phyloP scores from a whole-genome alignment of 2,329 filamentous ascomycete species.

The Fusarium musae region DNA sequence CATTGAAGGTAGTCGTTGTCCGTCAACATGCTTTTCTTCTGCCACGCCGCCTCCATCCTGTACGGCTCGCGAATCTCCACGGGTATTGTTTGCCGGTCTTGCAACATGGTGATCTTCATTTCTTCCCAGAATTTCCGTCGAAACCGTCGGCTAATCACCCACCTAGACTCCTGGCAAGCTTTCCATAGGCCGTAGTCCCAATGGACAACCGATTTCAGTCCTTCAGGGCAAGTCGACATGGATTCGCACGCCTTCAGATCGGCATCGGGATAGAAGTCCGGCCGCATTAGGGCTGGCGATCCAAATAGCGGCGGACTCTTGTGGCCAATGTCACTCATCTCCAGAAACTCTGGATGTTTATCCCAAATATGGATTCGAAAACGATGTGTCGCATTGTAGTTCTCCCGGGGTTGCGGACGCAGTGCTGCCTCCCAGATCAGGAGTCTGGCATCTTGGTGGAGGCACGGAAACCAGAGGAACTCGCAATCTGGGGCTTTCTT shows the following conservation, averaged over 20 bases:
- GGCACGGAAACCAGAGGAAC: neutral
- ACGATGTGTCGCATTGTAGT: neutral
- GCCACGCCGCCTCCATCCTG: neutral
- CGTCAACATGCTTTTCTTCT: too few relatives aligned
- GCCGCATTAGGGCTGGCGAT: neutral
- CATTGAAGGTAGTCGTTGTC: neutral
- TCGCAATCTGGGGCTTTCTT: neutral
- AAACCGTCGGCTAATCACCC: neutral
- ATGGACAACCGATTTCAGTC: neutral
- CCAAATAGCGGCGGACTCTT: neutral
- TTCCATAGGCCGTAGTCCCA: slow-evolving; percentile 4
- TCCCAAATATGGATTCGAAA: neutral
- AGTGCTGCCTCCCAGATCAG: neutral
- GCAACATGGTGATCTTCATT: neutral
- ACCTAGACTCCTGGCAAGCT: neutral
- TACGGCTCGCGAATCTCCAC: neutral
- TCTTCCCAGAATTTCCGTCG: neutral
- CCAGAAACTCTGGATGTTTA: rapidly evolving
- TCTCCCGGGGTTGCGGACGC: neutral
- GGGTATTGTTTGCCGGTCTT: neutral
- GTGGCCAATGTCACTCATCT: neutral
- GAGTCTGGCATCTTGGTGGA: neutral
- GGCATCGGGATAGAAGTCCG: too few relatives aligned
- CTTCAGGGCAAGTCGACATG: neutral
- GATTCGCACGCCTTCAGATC: too few relatives aligned